Evolutionary conservation across 2,329 filamentous ascomycete genomes (phyloP).

Genomic region (Botrytis medusae): DNA sequence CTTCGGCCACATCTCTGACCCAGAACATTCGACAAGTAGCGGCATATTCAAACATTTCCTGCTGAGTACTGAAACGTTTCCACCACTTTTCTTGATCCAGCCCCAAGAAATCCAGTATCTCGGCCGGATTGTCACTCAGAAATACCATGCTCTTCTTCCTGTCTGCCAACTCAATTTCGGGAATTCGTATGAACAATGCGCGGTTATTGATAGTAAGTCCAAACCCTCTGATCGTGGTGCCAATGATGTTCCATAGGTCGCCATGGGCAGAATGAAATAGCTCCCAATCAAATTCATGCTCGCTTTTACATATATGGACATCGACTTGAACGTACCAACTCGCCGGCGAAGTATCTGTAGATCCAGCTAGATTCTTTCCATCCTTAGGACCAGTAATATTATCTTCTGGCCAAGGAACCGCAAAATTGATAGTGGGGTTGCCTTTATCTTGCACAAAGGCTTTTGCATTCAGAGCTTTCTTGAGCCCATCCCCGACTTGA

Average conservation of each 20-base stretch:
- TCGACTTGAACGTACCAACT: conserved; percentile 66
- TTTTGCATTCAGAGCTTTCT: conserved; percentile 48
- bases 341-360: neutral
- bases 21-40: conserved; percentile 59
- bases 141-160: conserved; percentile 55
- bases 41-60: conserved; percentile 63
- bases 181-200: conserved; percentile 64
- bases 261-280: conserved; percentile 70
- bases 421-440: conserved; percentile 48
- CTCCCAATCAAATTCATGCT: conserved; percentile 56
- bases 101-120: conserved; percentile 63
- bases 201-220: conserved; percentile 65
- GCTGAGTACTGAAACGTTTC: conserved; percentile 52
- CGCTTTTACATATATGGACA: conserved; percentile 53
- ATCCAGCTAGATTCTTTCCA: neutral
- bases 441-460: conserved; percentile 39
- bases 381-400: neutral
- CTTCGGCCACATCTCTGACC: conserved; percentile 41
- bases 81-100: conserved; percentile 53
- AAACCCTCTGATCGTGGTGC: conserved; percentile 60
- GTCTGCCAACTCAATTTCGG: conserved; percentile 63
- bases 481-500: conserved; percentile 39
- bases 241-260: conserved; percentile 68
- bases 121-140: conserved; percentile 56
- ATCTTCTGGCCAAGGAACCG: conserved; percentile 53